phyloP scores from a whole-genome alignment of 257 asterid genomes.

The Schizonepeta tenuifolia region DNA sequence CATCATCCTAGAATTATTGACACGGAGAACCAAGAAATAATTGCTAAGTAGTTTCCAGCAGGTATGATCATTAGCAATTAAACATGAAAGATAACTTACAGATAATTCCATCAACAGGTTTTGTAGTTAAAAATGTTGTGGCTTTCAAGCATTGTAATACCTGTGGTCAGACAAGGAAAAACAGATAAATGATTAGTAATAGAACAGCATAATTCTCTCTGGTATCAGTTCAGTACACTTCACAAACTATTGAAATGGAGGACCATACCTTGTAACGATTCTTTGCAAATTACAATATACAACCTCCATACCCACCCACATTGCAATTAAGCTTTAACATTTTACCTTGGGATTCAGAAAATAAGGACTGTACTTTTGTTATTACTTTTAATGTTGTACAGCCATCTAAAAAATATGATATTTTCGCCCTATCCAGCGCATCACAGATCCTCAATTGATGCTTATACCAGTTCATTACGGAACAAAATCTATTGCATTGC shows the following conservation, averaged over 20 bases:
- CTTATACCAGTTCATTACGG: background rate
- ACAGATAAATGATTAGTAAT: slow-evolving; percentile 9
- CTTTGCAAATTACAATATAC: background rate
- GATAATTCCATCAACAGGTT: slow-evolving; percentile 51
- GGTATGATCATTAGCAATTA: slow-evolving; percentile 10
- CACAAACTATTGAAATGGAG: background rate
- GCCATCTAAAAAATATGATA: background rate
- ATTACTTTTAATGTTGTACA: background rate
- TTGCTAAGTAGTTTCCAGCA: slow-evolving; percentile 15
- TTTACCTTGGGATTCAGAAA: background rate
- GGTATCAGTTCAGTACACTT: background rate
- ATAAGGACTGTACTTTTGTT: background rate
- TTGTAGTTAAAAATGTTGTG: slow-evolving; percentile 24
- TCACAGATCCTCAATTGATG: slow-evolving; percentile 11
- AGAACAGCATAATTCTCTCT: background rate
- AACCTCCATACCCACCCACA: too few relatives aligned
- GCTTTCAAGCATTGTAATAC: slow-evolving; percentile 37
- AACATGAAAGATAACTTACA: slow-evolving; percentile 50
- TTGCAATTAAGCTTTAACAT: background rate
- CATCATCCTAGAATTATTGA: slow-evolving; percentile 46
- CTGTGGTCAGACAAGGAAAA: slow-evolving; percentile 38
- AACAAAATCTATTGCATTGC: background rate
- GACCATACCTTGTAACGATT: background rate
- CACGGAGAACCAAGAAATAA: slow-evolving; percentile 23
- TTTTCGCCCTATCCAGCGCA: background rate